Evolutionary conservation across 106 monocot genomes (phyloP).

Genomic region (Dendrobium nobile): DNA sequence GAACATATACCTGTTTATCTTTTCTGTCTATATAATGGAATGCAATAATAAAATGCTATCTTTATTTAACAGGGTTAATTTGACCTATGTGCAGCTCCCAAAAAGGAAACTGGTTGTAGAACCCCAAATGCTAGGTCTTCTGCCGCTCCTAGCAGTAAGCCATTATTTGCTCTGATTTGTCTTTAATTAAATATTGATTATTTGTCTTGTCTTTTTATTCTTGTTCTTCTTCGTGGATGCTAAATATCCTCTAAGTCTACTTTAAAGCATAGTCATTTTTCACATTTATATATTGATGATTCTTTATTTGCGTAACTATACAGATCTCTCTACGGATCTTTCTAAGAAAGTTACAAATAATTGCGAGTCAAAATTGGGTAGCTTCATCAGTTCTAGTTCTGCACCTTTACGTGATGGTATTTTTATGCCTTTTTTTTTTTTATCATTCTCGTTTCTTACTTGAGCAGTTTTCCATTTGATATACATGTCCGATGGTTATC

Average conservation of each 20-base stretch:
- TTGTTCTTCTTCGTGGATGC: background rate
- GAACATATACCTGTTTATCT: background rate
- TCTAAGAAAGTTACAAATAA: background rate
- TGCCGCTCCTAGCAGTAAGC: background rate
- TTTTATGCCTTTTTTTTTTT: background rate
- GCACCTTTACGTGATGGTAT: slow-evolving; percentile 4
- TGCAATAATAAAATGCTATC: background rate
- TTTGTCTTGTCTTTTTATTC: background rate
- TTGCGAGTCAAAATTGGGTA: background rate
- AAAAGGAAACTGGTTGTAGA: background rate
- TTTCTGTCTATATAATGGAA: background rate
- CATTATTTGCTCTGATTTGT: background rate
- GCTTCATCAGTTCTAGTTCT: background rate
- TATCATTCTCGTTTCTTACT: background rate
- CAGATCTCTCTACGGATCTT: background rate
- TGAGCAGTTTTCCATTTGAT: background rate
- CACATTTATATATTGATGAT: background rate
- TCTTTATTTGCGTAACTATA: background rate
- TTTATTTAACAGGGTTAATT: slow-evolving; percentile 5
- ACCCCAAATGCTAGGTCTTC: background rate
- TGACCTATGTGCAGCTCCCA: background rate
- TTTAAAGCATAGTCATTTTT: background rate
- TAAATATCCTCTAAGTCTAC: background rate
- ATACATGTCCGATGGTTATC: background rate
- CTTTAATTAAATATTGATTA: background rate